Evolutionary conservation across 164 flowering plant genomes (phyloP).

Genomic region (Liquidambar formosana): DNA sequence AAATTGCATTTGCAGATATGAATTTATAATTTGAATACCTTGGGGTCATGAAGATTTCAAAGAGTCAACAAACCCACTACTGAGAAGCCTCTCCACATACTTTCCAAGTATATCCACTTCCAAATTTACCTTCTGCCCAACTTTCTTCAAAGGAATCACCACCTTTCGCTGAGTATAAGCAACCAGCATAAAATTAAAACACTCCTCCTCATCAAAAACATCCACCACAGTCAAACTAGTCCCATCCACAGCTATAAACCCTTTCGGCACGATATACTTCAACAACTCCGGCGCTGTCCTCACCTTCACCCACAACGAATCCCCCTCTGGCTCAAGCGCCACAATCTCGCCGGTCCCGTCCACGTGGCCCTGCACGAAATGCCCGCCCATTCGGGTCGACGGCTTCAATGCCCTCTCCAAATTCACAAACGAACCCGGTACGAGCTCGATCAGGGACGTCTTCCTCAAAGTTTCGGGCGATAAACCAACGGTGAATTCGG

Average conservation of each 20-base stretch:
- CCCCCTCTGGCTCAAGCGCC: slow-evolving; percentile 53
- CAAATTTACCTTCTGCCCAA: slow-evolving; percentile 88
- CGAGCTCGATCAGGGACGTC: slow-evolving; percentile 66
- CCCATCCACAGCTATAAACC: slow-evolving; percentile 89
- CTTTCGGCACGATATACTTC: slow-evolving; percentile 83
- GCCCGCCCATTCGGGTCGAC: slow-evolving; percentile 85
- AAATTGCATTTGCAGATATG: background rate
- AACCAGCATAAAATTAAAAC: slow-evolving; percentile 89
- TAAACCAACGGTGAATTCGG: slow-evolving; percentile 70
- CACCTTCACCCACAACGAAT: slow-evolving; percentile 90
- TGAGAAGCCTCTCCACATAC: slow-evolving; percentile 83
- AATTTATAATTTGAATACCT: slow-evolving; percentile 1
- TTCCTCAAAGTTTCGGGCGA: slow-evolving; percentile 83
- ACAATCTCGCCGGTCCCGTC: slow-evolving; percentile 91
- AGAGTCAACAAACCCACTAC: slow-evolving; percentile 51
- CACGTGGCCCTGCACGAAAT: slow-evolving; percentile 97
- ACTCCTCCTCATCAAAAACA: slow-evolving; percentile 73
- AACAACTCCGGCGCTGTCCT: slow-evolving; percentile 53
- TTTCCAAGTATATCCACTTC: slow-evolving; percentile 95
- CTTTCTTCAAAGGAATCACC: slow-evolving; percentile 80
- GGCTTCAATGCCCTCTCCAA: slow-evolving; percentile 70
- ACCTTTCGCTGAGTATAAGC: slow-evolving; percentile 87
- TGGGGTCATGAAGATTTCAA: slow-evolving; percentile 23
- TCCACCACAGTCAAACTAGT: slow-evolving; percentile 92
- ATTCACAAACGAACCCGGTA: slow-evolving; percentile 63